Evolutionary conservation across 1,139 yeast genomes (phyloP).

Genomic region (Yamadazyma aaseri): DNA sequence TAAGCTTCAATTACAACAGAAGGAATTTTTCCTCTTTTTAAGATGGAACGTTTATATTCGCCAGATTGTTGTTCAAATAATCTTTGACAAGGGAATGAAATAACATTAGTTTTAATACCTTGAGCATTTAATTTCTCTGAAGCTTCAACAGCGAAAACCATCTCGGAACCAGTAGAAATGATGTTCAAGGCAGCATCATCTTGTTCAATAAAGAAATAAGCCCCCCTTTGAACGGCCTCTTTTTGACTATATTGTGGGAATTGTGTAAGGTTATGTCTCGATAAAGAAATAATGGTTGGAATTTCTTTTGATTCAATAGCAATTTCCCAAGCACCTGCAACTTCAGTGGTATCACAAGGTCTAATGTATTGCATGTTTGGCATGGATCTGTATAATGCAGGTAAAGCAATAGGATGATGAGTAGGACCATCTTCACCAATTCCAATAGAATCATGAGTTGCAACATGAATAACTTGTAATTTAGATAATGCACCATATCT

Average conservation of each 20-base stretch:
- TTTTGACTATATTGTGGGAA: slow-evolving; percentile 21
- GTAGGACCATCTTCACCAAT: slow-evolving; percentile 42
- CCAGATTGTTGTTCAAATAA: slow-evolving; percentile 26
- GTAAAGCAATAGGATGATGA: slow-evolving; percentile 34
- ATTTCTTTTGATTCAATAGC: slow-evolving; percentile 21
- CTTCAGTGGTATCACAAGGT: slow-evolving; percentile 29
- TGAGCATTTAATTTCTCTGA: slow-evolving; percentile 21
- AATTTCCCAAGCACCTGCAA: slow-evolving; percentile 28
- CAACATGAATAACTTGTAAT: slow-evolving; percentile 33
- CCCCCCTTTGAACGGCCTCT: slow-evolving; percentile 23
- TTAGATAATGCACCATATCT: slow-evolving; percentile 32
- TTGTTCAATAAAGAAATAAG: slow-evolving; percentile 22
- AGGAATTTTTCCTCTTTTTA: slow-evolving; percentile 24
- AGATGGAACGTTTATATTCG: slow-evolving; percentile 21
- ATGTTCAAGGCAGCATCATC: slow-evolving; percentile 20
- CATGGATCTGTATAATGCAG: slow-evolving; percentile 31
- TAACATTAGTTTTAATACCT: slow-evolving; percentile 24
- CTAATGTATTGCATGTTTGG: slow-evolving; percentile 30
- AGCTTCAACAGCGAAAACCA: slow-evolving; percentile 25
- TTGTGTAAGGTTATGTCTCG: slow-evolving; percentile 25
- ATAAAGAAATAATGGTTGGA: slow-evolving; percentile 17
- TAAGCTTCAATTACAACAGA: slow-evolving; percentile 32
- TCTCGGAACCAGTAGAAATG: slow-evolving; percentile 30
- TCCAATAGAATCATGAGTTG: slow-evolving; percentile 39
- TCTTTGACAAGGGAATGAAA: slow-evolving; percentile 25